Conservation (phyloP, 441 rosid species). For the Populus hybrid region DNA sequence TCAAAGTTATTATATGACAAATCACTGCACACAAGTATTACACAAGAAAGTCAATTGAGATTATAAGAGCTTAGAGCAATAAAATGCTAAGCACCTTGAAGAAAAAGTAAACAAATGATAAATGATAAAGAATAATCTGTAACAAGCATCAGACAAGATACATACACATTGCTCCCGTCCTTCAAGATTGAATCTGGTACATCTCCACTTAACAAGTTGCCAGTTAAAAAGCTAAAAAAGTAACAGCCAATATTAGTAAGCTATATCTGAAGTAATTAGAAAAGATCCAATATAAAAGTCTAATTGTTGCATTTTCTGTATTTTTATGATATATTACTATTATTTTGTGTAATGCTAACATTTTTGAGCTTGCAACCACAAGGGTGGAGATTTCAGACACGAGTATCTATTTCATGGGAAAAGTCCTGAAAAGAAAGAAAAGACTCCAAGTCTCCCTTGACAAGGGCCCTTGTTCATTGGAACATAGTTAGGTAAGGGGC, state of each 20-base stretch:
- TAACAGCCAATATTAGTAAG: slow-evolving; percentile 13
- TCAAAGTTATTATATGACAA: slow-evolving; percentile 82
- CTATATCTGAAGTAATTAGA: neutral
- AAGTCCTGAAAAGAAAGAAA: neutral
- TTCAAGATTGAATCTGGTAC: slow-evolving; percentile 64
- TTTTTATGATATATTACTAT: neutral
- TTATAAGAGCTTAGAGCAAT: neutral
- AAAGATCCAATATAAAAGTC: neutral
- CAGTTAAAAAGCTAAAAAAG: slow-evolving; percentile 53
- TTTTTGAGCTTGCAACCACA: neutral
- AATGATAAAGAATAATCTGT: neutral
- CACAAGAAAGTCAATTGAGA: neutral
- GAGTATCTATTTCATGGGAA: neutral
- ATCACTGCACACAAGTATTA: slow-evolving; percentile 55
- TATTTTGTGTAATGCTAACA: neutral
- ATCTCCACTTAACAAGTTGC: slow-evolving; percentile 62
- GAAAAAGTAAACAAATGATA: neutral
- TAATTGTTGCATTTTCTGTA: neutral
- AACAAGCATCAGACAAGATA: slow-evolving; percentile 18
- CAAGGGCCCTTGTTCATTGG: neutral
- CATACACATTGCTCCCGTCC: slow-evolving; percentile 68
- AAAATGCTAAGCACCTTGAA: neutral
- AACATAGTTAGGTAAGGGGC: neutral
- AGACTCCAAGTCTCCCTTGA: neutral
- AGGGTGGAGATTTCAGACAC: neutral